These are phyloP conservation scores for Trichoderma virens DNA, from an alignment of 495 filamentous ascomycete genomes.

Conservation along the genomic window DNA sequence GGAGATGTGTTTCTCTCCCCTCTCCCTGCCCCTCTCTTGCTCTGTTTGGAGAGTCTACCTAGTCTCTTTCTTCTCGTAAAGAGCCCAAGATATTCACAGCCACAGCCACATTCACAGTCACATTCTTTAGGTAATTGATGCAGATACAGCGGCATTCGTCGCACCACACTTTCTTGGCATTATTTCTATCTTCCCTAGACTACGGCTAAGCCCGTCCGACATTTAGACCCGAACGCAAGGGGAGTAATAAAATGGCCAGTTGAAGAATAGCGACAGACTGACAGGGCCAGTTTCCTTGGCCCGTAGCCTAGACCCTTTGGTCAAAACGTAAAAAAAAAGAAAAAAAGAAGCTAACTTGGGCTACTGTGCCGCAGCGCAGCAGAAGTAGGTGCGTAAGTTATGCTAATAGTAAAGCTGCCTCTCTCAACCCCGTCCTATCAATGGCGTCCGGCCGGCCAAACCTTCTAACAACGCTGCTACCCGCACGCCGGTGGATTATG, in stretches of 20 bases:
- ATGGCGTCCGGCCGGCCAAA: not conserved
- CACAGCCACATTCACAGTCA: too few relatives aligned
- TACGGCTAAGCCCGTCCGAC: not conserved
- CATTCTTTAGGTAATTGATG: too few relatives aligned
- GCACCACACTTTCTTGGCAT: not conserved
- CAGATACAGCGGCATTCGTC: too few relatives aligned
- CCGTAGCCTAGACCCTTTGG: not conserved
- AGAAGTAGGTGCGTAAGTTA: not conserved
- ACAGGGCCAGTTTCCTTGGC: not conserved
- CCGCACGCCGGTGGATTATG: slow-evolving; percentile 1
- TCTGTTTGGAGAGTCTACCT: too few relatives aligned
- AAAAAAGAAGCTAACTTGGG: not conserved
- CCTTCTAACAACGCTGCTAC: not conserved
- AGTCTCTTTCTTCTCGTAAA: too few relatives aligned
- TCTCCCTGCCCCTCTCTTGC: too few relatives aligned
- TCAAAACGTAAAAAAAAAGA: not conserved
- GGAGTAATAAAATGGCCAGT: not conserved
- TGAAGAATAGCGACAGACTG: not conserved
- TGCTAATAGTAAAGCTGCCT: not conserved
- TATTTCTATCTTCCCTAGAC: not conserved
- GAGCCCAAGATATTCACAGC: too few relatives aligned
- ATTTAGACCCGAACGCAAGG: not conserved
- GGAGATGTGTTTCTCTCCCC: too few relatives aligned
- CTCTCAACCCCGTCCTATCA: not conserved
- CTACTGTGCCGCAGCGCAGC: not conserved